A percentile compares a stretch with the other conserved stretches of the same genome.
Conservation (phyloP, 257 asterid genomes). For the Primulina eburnea region DNA sequence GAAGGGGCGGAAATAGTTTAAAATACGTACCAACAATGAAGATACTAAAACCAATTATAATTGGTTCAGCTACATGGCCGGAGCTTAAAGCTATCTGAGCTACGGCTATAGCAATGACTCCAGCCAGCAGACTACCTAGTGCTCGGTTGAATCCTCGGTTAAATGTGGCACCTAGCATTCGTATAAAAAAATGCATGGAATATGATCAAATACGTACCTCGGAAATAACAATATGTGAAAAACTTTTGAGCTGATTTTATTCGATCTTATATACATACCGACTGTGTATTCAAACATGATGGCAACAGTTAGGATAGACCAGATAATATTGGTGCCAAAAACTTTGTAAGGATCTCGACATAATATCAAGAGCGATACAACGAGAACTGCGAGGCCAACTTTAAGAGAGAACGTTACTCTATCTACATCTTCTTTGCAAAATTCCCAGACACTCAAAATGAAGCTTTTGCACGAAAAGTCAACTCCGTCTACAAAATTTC, state of each 20-base stretch:
- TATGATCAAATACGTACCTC: neutral
- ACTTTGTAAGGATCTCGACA: constrained; percentile 47
- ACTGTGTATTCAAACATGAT: constrained; percentile 74
- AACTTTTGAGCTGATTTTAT: neutral
- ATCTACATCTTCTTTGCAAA: constrained; percentile 55
- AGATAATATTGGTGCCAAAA: constrained; percentile 57
- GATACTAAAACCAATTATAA: constrained; percentile 65
- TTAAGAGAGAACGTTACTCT: constrained; percentile 56
- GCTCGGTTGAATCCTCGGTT: constrained; percentile 17
- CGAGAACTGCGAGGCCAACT: constrained; percentile 68
- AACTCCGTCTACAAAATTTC: constrained; percentile 5
- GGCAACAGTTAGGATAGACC: constrained; percentile 81
- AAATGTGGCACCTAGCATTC: constrained; percentile 15
- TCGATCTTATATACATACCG: constrained; percentile 36
- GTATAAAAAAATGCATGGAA: neutral
- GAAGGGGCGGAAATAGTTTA: neutral
- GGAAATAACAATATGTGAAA: neutral
- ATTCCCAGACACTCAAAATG: constrained; percentile 41
- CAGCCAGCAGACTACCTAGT: constrained; percentile 69
- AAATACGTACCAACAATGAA: constrained; percentile 48
- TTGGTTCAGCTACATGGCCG: constrained; percentile 57
- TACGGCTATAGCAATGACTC: constrained; percentile 42
- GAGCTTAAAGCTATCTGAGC: constrained; percentile 50
- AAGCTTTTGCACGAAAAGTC: constrained; percentile 28
- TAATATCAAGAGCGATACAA: constrained; percentile 56